These are phyloP conservation scores for Rhododendron molle DNA, from an alignment of 148 eudicot genomes.

Conservation along the genomic window DNA sequence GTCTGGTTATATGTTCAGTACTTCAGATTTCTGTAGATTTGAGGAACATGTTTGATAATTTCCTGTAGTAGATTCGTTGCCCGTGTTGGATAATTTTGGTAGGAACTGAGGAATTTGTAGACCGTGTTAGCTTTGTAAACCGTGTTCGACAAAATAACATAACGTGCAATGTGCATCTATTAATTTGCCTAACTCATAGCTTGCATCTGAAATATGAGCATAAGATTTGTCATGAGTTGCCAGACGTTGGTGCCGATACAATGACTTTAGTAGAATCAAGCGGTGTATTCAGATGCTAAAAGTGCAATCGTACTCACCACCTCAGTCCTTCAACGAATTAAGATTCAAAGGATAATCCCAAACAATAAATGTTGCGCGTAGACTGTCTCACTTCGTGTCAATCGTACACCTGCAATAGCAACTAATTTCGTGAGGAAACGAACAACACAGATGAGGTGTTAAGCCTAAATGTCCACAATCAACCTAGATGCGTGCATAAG, in stretches of 20 bases:
- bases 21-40: neutral
- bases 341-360: neutral
- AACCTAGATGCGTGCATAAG: neutral
- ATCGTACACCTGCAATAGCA: neutral
- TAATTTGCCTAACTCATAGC: too few relatives aligned
- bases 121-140: neutral
- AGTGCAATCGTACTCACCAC: neutral
- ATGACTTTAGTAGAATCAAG: neutral
- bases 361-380: neutral
- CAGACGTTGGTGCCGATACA: neutral
- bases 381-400: neutral
- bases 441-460: neutral
- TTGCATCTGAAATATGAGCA: neutral
- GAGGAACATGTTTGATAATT: neutral
- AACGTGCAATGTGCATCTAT: neutral
- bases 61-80: neutral
- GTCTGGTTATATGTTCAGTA: too few relatives aligned
- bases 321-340: neutral
- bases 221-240: neutral
- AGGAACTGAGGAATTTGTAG: neutral
- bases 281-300: neutral
- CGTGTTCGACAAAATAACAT: neutral
- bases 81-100: neutral
- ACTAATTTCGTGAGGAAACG: conserved; percentile 7
- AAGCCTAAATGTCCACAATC: neutral